Conservation (phyloP, 2,329 filamentous ascomycete genomes). For the Chaetomiaceae sp. region DNA sequence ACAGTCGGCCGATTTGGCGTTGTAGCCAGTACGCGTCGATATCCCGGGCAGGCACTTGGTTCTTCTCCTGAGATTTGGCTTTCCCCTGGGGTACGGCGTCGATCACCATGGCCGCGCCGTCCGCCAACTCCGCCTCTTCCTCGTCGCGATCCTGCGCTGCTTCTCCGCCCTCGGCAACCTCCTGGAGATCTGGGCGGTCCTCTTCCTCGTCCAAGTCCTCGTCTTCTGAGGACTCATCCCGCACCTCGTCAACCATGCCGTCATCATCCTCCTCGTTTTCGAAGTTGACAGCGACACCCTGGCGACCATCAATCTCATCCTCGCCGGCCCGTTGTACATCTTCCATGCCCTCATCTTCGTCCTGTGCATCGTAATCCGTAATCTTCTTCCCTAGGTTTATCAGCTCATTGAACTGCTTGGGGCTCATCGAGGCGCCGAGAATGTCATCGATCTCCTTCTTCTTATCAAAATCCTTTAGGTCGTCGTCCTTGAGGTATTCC, state of each 20-base stretch:
- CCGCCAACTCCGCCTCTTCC: conserved; percentile 48
- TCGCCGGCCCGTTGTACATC: conserved; percentile 61
- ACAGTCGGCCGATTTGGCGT: conserved; percentile 81
- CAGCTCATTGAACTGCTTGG: conserved; percentile 94
- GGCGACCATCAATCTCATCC: conserved; percentile 83
- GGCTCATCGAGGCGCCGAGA: conserved; percentile 72
- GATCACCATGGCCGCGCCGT: conserved; percentile 77
- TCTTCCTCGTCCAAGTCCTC: conserved; percentile 65
- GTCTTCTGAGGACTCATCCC: conserved; percentile 80
- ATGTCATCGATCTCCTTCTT: conserved; percentile 97
- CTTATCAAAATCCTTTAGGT: conserved; percentile 95
- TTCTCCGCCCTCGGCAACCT: conserved; percentile 48
- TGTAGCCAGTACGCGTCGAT: conserved; percentile 98
- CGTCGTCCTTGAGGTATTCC: conserved; percentile 90
- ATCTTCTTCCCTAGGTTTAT: conserved; percentile 98
- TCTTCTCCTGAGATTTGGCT: conserved; percentile 49
- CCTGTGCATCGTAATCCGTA: conserved; percentile 94
- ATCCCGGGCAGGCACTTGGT: conserved; percentile 72
- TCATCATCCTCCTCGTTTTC: conserved; percentile 83
- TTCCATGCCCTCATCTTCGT: conserved; percentile 86
- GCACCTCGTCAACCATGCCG: conserved; percentile 75
- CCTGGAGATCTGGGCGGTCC: conserved; percentile 52
- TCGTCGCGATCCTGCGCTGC: conserved; percentile 45
- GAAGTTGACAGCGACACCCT: conserved; percentile 96
- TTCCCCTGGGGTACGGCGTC: conserved; percentile 58